These are phyloP conservation scores for Nannizziopsis arthrosporioides DNA, from an alignment of 2,329 filamentous ascomycete species.

Conservation along the genomic window DNA sequence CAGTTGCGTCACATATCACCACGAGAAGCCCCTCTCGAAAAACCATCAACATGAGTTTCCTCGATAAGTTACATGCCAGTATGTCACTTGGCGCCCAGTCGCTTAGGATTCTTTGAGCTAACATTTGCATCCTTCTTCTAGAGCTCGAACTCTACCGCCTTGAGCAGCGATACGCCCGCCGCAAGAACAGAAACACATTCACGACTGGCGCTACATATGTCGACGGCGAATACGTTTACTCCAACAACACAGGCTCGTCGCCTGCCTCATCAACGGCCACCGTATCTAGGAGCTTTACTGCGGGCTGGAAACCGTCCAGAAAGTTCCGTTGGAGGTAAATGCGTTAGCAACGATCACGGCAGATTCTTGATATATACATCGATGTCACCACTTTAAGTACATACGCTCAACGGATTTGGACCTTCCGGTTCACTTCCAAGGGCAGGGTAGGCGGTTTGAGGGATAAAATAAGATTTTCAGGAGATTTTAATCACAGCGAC, in stretches of 20 bases:
- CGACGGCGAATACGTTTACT: conserved; percentile 88
- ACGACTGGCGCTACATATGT: conserved; percentile 83
- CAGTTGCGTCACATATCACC: too few relatives aligned
- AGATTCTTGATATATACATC: not conserved
- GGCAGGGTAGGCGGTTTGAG: too few relatives aligned
- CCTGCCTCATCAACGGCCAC: conserved; percentile 28
- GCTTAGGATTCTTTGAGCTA: not conserved
- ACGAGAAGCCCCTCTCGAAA: not conserved
- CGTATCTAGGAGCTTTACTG: conserved; percentile 31
- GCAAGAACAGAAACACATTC: conserved; percentile 81
- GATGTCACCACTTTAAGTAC: too few relatives aligned
- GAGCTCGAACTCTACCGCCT: conserved; percentile 81
- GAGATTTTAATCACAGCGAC: too few relatives aligned
- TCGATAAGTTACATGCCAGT: conserved; percentile 43
- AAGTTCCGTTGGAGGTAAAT: conserved; percentile 8
- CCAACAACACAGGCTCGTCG: conserved; percentile 20
- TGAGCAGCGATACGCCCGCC: conserved; percentile 86
- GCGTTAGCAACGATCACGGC: not conserved
- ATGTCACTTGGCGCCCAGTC: conserved; percentile 20
- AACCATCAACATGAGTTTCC: conserved; percentile 34
- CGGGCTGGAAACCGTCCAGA: conserved; percentile 12
- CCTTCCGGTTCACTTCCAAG: too few relatives aligned
- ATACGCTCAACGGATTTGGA: too few relatives aligned
- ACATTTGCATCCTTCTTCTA: conserved; percentile 23
- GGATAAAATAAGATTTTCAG: too few relatives aligned